These are phyloP conservation scores for Daphne laureola DNA, from an alignment of 441 rosid species.

Conservation along the genomic window DNA sequence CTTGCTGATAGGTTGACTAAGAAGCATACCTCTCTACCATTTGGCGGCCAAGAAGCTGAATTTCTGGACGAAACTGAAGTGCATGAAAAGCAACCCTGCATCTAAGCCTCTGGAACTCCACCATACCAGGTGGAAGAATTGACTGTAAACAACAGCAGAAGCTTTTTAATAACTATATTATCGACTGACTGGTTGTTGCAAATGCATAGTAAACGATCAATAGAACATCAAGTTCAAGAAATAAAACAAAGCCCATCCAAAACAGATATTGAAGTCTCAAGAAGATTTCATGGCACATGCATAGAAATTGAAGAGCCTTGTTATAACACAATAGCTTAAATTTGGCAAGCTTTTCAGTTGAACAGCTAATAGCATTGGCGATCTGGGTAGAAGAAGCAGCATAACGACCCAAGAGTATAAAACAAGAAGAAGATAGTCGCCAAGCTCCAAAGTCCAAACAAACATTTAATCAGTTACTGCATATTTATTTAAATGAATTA, in stretches of 20 bases:
- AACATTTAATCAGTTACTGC: no score
- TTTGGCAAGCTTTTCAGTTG: no score
- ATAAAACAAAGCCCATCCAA: neutral
- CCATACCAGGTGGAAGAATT: slow-evolving; percentile 71
- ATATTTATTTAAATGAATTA: no score
- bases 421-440: no score
- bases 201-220: no score
- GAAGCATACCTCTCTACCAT: slow-evolving; percentile 73
- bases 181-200: neutral
- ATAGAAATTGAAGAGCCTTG: slow-evolving; percentile 2
- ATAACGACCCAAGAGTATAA: no score
- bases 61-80: slow-evolving; percentile 81
- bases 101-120: slow-evolving; percentile 87
- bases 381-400: no score
- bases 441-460: no score
- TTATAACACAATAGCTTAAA: neutral
- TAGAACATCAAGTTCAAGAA: neutral
- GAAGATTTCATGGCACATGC: neutral
- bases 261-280: no score
- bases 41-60: slow-evolving; percentile 63
- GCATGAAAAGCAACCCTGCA: slow-evolving; percentile 97
- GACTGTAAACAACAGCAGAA: slow-evolving; percentile 44
- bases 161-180: slow-evolving; percentile 9
- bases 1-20: slow-evolving; percentile 12
- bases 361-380: no score